Evolutionary conservation across 257 asterid genomes (phyloP).

Genomic region (Cinchona pubescens): DNA sequence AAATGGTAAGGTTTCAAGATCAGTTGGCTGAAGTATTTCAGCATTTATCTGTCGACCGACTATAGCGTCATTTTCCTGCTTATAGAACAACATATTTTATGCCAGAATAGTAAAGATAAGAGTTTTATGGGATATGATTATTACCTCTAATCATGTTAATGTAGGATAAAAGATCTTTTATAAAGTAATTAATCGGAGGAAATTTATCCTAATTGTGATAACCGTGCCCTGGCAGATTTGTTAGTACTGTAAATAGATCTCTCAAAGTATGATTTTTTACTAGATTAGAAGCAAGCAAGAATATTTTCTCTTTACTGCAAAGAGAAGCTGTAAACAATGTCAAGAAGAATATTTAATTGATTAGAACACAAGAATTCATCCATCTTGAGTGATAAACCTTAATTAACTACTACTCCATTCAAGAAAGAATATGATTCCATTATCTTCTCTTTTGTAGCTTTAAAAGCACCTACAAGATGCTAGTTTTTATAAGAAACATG

Average conservation of each 20-base stretch:
- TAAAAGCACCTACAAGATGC: slow-evolving; percentile 14
- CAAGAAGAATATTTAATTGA: background rate
- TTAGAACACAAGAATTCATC: background rate
- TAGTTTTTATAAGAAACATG: background rate
- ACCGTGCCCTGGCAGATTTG: background rate
- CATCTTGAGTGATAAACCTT: background rate
- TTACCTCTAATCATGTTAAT: slow-evolving; percentile 4
- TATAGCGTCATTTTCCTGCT: background rate
- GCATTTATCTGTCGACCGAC: background rate
- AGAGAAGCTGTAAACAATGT: background rate
- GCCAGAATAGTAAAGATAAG: background rate
- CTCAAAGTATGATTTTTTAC: background rate
- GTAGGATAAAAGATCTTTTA: background rate
- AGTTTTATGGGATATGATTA: background rate
- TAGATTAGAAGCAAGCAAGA: background rate
- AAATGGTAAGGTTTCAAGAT: background rate
- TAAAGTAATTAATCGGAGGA: background rate
- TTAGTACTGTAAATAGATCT: background rate
- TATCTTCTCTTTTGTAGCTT: background rate
- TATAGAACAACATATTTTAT: background rate
- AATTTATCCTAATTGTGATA: background rate
- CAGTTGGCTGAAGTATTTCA: background rate
- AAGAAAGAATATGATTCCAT: slow-evolving; percentile 18
- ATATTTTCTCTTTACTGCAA: background rate
- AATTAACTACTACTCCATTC: background rate